phyloP scores from a whole-genome alignment of 305 asterid genomes.

The Rubia tinctorum region DNA sequence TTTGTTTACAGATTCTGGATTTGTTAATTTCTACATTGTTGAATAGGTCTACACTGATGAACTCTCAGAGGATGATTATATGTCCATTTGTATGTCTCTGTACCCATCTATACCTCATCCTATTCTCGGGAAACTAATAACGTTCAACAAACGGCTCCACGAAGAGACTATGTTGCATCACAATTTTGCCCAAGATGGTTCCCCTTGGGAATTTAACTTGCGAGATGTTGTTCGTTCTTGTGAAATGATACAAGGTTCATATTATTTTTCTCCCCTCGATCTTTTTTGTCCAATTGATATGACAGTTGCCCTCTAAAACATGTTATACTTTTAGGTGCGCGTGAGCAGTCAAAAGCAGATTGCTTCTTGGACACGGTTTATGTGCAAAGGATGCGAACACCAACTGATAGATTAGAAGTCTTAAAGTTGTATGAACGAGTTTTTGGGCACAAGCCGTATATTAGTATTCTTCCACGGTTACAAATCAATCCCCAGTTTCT shows the following conservation, averaged over 20 bases:
- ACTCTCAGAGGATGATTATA: constrained; percentile 79
- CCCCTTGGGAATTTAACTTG: constrained; percentile 99
- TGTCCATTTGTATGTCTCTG: constrained; percentile 69
- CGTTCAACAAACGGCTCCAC: constrained; percentile 68
- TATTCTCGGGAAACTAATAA: constrained; percentile 57
- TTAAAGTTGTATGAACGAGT: constrained; percentile 62
- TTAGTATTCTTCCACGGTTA: constrained; percentile 66
- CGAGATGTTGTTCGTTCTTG: constrained; percentile 97
- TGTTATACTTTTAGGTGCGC: constrained; percentile 48
- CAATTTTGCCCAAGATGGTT: constrained; percentile 88
- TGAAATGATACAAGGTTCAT: constrained; percentile 72
- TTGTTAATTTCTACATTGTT: constrained; percentile 12
- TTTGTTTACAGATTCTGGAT: neutral
- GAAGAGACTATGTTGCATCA: constrained; percentile 72
- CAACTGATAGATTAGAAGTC: constrained; percentile 75
- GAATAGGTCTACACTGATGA: constrained; percentile 90
- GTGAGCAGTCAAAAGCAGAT: constrained; percentile 42
- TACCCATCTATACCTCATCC: constrained; percentile 62
- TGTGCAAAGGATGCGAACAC: constrained; percentile 91
- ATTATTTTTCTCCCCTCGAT: constrained; percentile 5
- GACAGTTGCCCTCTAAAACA: neutral
- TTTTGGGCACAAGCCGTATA: constrained; percentile 63
- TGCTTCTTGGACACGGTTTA: constrained; percentile 86
- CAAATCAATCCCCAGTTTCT: constrained; percentile 53
- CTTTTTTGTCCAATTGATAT: constrained; percentile 5